phyloP scores from a whole-genome alignment of 2,329 filamentous ascomycete species.

The Fusarium sp. region DNA sequence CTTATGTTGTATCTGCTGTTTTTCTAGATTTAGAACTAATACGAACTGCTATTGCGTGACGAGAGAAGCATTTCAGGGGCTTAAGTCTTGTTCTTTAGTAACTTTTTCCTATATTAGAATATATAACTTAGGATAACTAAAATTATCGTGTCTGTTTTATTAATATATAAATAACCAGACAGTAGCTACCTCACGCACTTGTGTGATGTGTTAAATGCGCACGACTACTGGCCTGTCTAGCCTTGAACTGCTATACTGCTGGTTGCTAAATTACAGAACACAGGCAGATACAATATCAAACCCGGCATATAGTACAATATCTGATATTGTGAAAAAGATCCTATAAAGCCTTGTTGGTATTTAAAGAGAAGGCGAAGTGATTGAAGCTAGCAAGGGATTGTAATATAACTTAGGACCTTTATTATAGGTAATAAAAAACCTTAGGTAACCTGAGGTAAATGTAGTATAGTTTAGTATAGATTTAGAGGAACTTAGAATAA shows the following conservation, averaged over 20 bases:
- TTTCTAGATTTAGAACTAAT: not conserved
- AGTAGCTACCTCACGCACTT: constrained; percentile 49
- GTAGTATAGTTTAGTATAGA: no score
- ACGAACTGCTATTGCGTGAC: not conserved
- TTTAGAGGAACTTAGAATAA: no score
- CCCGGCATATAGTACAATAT: constrained; percentile 61
- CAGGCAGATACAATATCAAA: constrained; percentile 41
- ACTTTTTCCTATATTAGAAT: not conserved
- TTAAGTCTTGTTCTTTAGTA: constrained; percentile 27
- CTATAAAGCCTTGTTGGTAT: constrained; percentile 35
- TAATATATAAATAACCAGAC: constrained; percentile 50
- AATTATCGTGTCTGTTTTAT: constrained; percentile 47
- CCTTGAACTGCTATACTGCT: constrained; percentile 50
- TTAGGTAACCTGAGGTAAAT: no score
- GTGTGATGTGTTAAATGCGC: constrained; percentile 48
- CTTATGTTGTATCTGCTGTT: not conserved
- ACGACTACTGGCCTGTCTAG: constrained; percentile 56
- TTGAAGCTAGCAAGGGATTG: no score
- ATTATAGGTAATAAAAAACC: no score
- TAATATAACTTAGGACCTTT: no score
- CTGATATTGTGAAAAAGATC: constrained; percentile 58
- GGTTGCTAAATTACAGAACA: not conserved
- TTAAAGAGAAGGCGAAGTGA: not conserved
- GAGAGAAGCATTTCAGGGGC: constrained; percentile 12
- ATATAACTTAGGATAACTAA: fast-evolving